These are phyloP conservation scores for Paecilomyces variotii DNA, from an alignment of 2,329 filamentous ascomycete genomes.

Conservation along the genomic window DNA sequence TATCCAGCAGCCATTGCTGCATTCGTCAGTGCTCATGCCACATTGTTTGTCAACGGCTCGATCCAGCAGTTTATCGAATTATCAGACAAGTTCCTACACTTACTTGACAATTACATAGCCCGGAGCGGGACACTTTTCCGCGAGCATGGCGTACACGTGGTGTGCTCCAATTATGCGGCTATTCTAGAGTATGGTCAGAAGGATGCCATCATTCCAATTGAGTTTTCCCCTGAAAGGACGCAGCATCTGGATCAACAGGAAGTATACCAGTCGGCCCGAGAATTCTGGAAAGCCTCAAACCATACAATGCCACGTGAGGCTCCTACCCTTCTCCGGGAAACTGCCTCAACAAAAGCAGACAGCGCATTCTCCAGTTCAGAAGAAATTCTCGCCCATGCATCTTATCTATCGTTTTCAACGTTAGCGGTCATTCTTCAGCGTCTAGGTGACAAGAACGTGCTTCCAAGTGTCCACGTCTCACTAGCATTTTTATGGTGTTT, in stretches of 20 bases:
- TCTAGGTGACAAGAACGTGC: constrained; percentile 43
- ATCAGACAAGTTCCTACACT: constrained; percentile 33
- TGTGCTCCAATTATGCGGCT: constrained; percentile 47
- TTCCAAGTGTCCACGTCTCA: constrained; percentile 48
- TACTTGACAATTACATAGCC: constrained; percentile 42
- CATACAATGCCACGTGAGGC: not conserved
- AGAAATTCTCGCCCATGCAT: constrained; percentile 29
- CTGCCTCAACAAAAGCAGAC: not conserved
- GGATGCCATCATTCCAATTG: constrained; percentile 20
- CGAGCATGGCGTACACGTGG: constrained; percentile 48
- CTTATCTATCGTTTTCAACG: constrained; percentile 34
- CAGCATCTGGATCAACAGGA: constrained; percentile 7
- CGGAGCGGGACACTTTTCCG: constrained; percentile 42
- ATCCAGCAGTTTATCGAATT: constrained; percentile 32
- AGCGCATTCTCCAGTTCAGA: constrained; percentile 10
- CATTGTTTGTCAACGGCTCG: constrained; percentile 35
- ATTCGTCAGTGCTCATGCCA: constrained; percentile 48
- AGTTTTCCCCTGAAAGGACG: constrained; percentile 17
- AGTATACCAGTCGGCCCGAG: constrained; percentile 12
- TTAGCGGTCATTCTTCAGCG: constrained; percentile 39
- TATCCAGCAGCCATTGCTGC: constrained; percentile 35
- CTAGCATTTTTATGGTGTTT: constrained; percentile 45
- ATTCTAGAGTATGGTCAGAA: constrained; percentile 48
- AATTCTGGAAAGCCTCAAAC: constrained; percentile 12
- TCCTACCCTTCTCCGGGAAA: not conserved